Evolutionary conservation across 163 green algal genomes (phyloP), one percentile per base, ranked within the genome.

Genomic region (Trebouxia gelatinosa): DNA sequence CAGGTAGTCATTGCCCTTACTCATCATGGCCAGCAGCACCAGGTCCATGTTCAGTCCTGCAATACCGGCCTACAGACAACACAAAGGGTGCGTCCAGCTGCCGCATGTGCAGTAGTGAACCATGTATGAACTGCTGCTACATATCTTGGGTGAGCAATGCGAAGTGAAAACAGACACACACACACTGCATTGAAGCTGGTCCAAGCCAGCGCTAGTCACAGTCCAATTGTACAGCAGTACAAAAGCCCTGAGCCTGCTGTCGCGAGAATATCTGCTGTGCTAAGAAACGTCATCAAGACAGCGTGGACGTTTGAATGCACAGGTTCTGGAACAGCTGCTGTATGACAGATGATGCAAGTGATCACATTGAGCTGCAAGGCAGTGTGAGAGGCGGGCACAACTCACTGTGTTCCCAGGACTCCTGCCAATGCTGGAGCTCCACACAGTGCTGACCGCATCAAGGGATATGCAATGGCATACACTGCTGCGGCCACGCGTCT

Each of bases 1-100:
- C 75, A 96, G 84, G 87, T 96, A 95, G 84, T 96, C 92, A 77
- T 97, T 94, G 43, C 92, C 91, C 43, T 81, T 89, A 57, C 67
- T 62, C 62, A 95, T 67, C 17, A 95, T 88, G 28, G 89, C 85
- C 17, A 95, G 80, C 57, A 95, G 79, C 34, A 85, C 85, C 19
- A 96, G 75, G 80, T 96, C 91, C 74, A 88, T 38, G 16, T 70
- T 65, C n/a, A 83, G 62, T 6, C 61, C 50, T 23, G n/a, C n/a
- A n/a, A n/a, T 37, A 23, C 43, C 65, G 26, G 64, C 21, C 2
- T 54, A n/a, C 35, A 46, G 38, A 21, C 37, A 70, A 16, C 2
- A 26, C 17, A 1, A 28, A 0, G 37, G 19, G 6, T 50, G 1
- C 17, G 29, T 38, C 23, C 43, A 38, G 74, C 74, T 46, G 51